phyloP scores from a whole-genome alignment of 805 yeast species.

The Priceomyces castillae region DNA sequence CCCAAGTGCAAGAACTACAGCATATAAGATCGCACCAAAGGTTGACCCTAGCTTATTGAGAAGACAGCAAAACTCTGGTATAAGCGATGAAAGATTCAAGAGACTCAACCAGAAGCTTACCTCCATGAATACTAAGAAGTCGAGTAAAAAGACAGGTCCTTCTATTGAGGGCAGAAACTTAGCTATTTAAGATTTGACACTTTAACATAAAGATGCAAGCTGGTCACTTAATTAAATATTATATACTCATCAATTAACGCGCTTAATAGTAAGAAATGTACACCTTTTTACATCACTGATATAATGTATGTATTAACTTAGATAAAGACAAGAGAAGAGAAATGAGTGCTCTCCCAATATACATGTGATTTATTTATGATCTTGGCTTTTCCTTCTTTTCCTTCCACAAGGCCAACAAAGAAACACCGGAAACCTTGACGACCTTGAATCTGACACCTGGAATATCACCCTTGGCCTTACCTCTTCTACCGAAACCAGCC shows the following conservation, averaged over 20 bases:
- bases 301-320: conserved; percentile 17
- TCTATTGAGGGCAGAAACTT: conserved; percentile 72
- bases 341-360: conserved; percentile 15
- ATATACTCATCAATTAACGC: neutral
- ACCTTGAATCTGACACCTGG: conserved; percentile 99
- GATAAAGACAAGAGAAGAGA: conserved; percentile 7
- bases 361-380: conserved; percentile 58
- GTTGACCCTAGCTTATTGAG: conserved; percentile 53
- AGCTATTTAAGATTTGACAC: conserved; percentile 25
- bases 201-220: too few relatives aligned
- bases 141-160: conserved; percentile 64
- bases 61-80: conserved; percentile 45
- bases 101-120: conserved; percentile 63
- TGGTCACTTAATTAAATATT: too few relatives aligned
- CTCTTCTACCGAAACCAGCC: conserved; percentile 99
- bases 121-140: conserved; percentile 45
- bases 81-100: conserved; percentile 73
- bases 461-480: conserved; percentile 99
- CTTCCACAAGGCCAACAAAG: conserved; percentile 99
- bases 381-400: conserved; percentile 99
- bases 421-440: conserved; percentile 99
- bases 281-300: conserved; percentile 3
- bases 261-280: neutral
- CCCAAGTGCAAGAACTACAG: conserved; percentile 86
- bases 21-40: conserved; percentile 87